Percentiles rank a stretch among this genome's conserved stretches.
Evolutionary conservation across 768 basidiomycete genomes (phyloP).

Genomic region (Psilocybe tampanensis): DNA sequence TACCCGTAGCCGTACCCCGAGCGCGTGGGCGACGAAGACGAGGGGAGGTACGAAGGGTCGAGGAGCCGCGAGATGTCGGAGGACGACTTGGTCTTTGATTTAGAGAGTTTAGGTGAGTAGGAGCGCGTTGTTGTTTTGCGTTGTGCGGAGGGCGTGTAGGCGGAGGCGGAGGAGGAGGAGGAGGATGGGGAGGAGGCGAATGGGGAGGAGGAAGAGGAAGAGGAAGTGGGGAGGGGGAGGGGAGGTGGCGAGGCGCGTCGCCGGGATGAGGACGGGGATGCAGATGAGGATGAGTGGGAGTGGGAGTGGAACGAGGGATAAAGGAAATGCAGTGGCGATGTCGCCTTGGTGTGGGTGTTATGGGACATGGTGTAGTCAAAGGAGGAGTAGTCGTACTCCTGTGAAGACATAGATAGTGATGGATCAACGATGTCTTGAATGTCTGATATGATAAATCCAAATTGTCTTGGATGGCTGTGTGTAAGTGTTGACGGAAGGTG

Average conservation of each 20-base stretch:
- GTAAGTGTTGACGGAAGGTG: no score
- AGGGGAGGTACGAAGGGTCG: constrained; percentile 55
- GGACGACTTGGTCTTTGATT: no score
- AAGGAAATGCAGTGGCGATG: constrained; percentile 13
- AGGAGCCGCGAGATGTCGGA: constrained; percentile 65
- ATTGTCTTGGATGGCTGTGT: no score
- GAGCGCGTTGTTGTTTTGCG: background rate
- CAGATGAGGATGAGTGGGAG: background rate
- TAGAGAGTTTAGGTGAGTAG: no score
- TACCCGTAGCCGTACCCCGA: background rate
- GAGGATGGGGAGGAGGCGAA: background rate
- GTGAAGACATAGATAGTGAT: background rate
- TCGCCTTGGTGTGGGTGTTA: background rate
- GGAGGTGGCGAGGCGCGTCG: constrained; percentile 12
- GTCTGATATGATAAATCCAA: no score
- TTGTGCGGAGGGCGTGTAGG: background rate
- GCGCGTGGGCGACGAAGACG: constrained; percentile 53
- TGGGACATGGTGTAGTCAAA: background rate
- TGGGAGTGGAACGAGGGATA: constrained; percentile 1
- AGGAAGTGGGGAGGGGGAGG: constrained; percentile 1
- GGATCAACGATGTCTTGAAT: no score
- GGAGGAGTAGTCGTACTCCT: background rate
- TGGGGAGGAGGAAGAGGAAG: background rate
- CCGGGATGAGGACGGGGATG: background rate
- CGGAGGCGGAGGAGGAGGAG: background rate